Evolutionary conservation across 306 rosid genomes (phyloP).

Genomic region (Sesbania bispinosa): DNA sequence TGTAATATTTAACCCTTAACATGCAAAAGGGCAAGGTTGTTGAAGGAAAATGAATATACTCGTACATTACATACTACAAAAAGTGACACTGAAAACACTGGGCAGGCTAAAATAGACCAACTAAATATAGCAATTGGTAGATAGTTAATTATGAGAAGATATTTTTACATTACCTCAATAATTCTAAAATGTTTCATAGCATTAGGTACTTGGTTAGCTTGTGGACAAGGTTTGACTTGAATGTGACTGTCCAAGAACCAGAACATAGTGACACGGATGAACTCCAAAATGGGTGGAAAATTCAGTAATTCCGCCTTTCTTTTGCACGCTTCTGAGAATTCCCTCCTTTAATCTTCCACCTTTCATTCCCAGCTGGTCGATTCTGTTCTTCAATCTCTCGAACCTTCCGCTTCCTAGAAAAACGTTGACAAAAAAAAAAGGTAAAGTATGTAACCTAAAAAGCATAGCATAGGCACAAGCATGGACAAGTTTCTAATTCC

Average conservation of each 20-base stretch:
- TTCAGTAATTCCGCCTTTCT: constrained; percentile 49
- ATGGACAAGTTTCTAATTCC: not conserved
- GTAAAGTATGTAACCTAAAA: not conserved
- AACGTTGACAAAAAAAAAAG: not conserved
- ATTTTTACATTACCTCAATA: not conserved
- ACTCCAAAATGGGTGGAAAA: not conserved
- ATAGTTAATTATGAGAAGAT: not conserved
- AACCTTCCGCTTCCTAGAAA: constrained; percentile 72
- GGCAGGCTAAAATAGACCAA: not conserved
- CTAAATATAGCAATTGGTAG: not conserved
- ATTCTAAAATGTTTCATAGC: not conserved
- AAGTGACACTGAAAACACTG: not conserved
- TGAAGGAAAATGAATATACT: not conserved
- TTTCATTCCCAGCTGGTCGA: constrained; percentile 65
- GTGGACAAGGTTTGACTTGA: not conserved
- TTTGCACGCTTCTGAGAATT: constrained; percentile 62
- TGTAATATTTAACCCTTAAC: not conserved
- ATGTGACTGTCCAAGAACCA: not conserved
- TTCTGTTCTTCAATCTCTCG: constrained; percentile 69
- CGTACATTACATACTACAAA: not conserved
- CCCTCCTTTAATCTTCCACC: constrained; percentile 72
- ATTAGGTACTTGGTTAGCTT: not conserved
- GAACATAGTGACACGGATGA: not conserved
- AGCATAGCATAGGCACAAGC: not conserved
- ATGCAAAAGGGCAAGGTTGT: not conserved